Evolutionary conservation across 805 yeast species (phyloP).

Genomic region (Alloascoidea hylecoeti): DNA sequence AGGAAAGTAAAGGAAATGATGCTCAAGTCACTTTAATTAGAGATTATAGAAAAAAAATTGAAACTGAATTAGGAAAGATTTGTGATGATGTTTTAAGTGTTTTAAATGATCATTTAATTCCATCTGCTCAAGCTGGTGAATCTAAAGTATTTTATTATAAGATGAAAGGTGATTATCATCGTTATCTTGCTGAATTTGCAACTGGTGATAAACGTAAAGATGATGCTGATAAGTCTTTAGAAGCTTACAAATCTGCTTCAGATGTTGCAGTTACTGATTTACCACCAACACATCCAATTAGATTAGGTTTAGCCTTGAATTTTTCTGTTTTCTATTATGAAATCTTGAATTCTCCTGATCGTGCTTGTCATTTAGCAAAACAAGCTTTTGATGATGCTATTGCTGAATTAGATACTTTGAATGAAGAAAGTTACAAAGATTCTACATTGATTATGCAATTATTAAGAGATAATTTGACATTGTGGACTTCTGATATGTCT

Average conservation of each 20-base stretch:
- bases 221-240: slow-evolving; percentile 85
- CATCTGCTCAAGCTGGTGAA: slow-evolving; percentile 93
- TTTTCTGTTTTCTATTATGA: slow-evolving; percentile 97
- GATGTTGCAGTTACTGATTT: slow-evolving; percentile 94
- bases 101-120: slow-evolving; percentile 78
- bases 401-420: slow-evolving; percentile 93
- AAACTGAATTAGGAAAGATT: slow-evolving; percentile 80
- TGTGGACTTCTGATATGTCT: slow-evolving; percentile 93
- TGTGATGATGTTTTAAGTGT: slow-evolving; percentile 90
- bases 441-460: slow-evolving; percentile 98
- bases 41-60: slow-evolving; percentile 91
- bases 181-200: slow-evolving; percentile 96
- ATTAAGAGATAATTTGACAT: slow-evolving; percentile 93
- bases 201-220: slow-evolving; percentile 81
- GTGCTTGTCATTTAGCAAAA: slow-evolving; percentile 97
- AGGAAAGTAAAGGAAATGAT: slow-evolving; percentile 91
- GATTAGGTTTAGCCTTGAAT: slow-evolving; percentile 94
- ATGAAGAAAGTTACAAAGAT: slow-evolving; percentile 97
- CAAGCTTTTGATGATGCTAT: slow-evolving; percentile 99
- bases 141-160: slow-evolving; percentile 96
- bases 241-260: slow-evolving; percentile 90
- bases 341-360: slow-evolving; percentile 95
- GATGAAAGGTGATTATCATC: slow-evolving; percentile 99
- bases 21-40: slow-evolving; percentile 81
- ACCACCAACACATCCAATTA: slow-evolving; percentile 97